Percentiles rank a stretch among this genome's conserved stretches.
Conservation (phyloP, 2,329 filamentous ascomycete species). For the Claviceps humidiphila region DNA sequence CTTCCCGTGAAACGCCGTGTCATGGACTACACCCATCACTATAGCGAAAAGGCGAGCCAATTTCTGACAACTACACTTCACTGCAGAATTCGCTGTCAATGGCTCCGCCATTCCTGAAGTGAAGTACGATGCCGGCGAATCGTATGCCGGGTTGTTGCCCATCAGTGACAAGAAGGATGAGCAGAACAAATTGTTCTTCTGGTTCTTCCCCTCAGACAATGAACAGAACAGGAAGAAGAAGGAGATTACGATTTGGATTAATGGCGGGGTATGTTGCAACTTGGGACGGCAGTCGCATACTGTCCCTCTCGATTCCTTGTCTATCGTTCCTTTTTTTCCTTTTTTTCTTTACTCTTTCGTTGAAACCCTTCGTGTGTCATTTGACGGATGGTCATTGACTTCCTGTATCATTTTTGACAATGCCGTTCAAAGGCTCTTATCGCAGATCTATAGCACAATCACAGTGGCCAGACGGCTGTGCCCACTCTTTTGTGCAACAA, state of each 20-base stretch:
- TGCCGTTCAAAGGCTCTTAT: too few relatives aligned
- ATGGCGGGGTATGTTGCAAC: slow-evolving; percentile 29
- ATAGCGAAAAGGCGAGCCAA: background rate
- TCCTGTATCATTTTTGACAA: too few relatives aligned
- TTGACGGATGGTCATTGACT: too few relatives aligned
- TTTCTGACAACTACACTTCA: slow-evolving; percentile 9
- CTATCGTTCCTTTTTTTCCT: background rate
- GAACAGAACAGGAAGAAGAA: slow-evolving; percentile 28
- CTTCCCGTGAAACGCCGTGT: too few relatives aligned
- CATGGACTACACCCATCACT: background rate
- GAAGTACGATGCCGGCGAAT: slow-evolving; percentile 47
- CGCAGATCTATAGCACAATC: too few relatives aligned
- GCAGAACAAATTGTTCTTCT: slow-evolving; percentile 45
- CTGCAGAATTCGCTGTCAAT: slow-evolving; percentile 44
- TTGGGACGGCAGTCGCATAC: slow-evolving; percentile 6
- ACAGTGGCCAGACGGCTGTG: too few relatives aligned
- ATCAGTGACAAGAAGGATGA: slow-evolving; percentile 36
- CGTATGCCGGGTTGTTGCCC: slow-evolving; percentile 44
- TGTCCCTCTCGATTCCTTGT: background rate
- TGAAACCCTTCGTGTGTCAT: too few relatives aligned
- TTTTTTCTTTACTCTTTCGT: background rate
- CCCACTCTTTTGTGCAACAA: too few relatives aligned
- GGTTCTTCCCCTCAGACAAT: slow-evolving; percentile 50
- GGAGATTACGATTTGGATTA: slow-evolving; percentile 51
- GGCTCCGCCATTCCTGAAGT: slow-evolving; percentile 50